Evolutionary conservation across 2,329 filamentous ascomycete genomes (phyloP).

Genomic region (Blastomyces emzantsi): DNA sequence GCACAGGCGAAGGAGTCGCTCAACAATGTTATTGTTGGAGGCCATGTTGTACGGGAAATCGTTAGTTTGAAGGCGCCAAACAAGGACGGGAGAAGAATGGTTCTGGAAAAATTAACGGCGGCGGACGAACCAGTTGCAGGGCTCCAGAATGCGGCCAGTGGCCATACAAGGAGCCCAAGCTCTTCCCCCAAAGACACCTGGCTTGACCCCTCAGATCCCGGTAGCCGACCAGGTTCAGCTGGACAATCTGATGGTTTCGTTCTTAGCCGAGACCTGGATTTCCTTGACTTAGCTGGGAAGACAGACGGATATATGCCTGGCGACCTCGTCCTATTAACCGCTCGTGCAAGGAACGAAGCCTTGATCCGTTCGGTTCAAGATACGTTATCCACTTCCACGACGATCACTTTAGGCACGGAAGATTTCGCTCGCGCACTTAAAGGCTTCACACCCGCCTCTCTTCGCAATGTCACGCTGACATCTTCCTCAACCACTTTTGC

Average conservation of each 20-base stretch:
- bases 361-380: slow-evolving; percentile 70
- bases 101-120: slow-evolving; percentile 69
- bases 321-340: slow-evolving; percentile 76
- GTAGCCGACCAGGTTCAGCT: slow-evolving; percentile 40
- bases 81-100: slow-evolving; percentile 75
- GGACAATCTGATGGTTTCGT: slow-evolving; percentile 54
- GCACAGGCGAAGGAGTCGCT: slow-evolving; percentile 88
- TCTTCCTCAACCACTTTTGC: slow-evolving; percentile 88
- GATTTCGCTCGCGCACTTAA: slow-evolving; percentile 82
- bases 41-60: slow-evolving; percentile 88
- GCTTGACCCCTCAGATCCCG: slow-evolving; percentile 63
- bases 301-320: slow-evolving; percentile 98
- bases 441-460: slow-evolving; percentile 88
- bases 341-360: slow-evolving; percentile 82
- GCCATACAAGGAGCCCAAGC: slow-evolving; percentile 21
- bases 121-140: slow-evolving; percentile 33
- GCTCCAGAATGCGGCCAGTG: slow-evolving; percentile 25
- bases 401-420: slow-evolving; percentile 56
- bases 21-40: slow-evolving; percentile 81
- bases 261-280: slow-evolving; percentile 69
- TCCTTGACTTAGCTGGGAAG: slow-evolving; percentile 83
- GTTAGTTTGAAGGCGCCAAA: slow-evolving; percentile 81
- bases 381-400: slow-evolving; percentile 39
- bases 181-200: slow-evolving; percentile 51
- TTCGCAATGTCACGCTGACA: slow-evolving; percentile 89